Evolutionary conservation across 2,329 filamentous ascomycete genomes (phyloP), one percentile per base, ranked within the genome.

Genomic region (Fusarium sp.): DNA sequence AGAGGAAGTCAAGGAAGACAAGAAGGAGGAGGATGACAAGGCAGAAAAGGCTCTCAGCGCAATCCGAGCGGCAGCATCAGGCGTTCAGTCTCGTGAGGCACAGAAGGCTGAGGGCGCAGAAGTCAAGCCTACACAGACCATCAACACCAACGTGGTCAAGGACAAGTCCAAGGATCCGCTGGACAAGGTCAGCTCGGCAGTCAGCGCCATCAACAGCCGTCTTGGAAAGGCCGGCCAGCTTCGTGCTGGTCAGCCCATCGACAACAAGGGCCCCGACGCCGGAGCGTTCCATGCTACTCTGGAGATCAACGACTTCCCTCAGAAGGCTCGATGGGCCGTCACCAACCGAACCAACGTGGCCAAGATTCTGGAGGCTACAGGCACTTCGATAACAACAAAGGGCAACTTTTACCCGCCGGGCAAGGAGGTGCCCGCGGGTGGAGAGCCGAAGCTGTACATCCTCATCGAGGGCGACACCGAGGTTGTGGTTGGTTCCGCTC

Each of bases 281-380:
- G 96, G 96, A 56, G 93, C 94, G 0, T 99, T 93, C 86, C 96
- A 99, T 79, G 94, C 96, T 14, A 98, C 95, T 4, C 85, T 99
- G 67, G 96, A 98, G 80, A 99, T 99, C 87, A 99, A 99, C 80
- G 96, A 99, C 81, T 98, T 98, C 81, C 96, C 96, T 33, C 96
- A 99, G 79, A 98, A 97, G 84, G 96, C 96, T 69, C 89, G 96
- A 74, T 99, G 96, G 96, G 95, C 93, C 10, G 96, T 99, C 82
- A 99, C 96, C 38, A 99, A 99, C 79, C 89, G 96, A 70, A 98
- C 96, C 34, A 99, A 99, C 76, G 96, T 99, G 62, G 94, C 95
- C 73, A 99, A 98, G 85, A 97, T 99, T 73, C 86, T 99, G 70
- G 96, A 99, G 77, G 88, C 92, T 9, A 97, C 95, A 0, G 95